Conservation (phyloP, 305 asterid species). For the Fraxinus xanthoxyloides region DNA sequence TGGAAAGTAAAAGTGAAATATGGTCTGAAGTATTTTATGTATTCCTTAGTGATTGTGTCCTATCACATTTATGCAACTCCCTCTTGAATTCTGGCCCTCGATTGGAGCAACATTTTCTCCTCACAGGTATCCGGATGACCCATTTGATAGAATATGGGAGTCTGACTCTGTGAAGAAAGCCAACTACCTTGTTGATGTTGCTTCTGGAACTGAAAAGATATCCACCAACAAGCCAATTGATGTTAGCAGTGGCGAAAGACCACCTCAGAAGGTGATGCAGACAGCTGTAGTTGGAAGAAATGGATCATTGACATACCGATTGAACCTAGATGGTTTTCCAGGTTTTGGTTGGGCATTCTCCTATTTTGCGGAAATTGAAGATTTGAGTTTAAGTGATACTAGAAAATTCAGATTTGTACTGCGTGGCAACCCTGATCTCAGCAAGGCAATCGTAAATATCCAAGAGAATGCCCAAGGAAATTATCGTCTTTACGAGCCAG, state of each 20-base stretch:
- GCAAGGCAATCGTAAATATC: conserved; percentile 78
- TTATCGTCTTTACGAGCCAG: conserved; percentile 88
- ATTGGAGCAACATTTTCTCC: conserved; percentile 3
- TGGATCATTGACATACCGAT: conserved; percentile 83
- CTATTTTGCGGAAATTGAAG: conserved; percentile 89
- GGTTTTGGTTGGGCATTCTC: conserved; percentile 90
- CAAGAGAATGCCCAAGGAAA: conserved; percentile 94
- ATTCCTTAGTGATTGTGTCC: background rate
- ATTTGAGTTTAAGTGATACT: conserved; percentile 51
- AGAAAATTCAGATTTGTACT: conserved; percentile 75
- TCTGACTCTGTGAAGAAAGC: conserved; percentile 82
- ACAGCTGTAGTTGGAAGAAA: conserved; percentile 98
- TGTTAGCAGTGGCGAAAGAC: conserved; percentile 56
- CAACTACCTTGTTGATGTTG: conserved; percentile 92
- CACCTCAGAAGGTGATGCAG: conserved; percentile 95
- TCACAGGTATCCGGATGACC: conserved; percentile 90
- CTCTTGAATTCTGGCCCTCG: conserved; percentile 3
- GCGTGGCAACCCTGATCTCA: conserved; percentile 69
- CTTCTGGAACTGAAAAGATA: conserved; percentile 82
- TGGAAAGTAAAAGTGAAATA: background rate
- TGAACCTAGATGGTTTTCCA: conserved; percentile 94
- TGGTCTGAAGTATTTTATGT: background rate
- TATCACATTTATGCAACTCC: background rate
- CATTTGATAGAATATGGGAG: conserved; percentile 88
- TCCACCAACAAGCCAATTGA: conserved; percentile 71